phyloP scores from a whole-genome alignment of 2,329 filamentous ascomycete species.

The Clarireedia monteithiana region DNA sequence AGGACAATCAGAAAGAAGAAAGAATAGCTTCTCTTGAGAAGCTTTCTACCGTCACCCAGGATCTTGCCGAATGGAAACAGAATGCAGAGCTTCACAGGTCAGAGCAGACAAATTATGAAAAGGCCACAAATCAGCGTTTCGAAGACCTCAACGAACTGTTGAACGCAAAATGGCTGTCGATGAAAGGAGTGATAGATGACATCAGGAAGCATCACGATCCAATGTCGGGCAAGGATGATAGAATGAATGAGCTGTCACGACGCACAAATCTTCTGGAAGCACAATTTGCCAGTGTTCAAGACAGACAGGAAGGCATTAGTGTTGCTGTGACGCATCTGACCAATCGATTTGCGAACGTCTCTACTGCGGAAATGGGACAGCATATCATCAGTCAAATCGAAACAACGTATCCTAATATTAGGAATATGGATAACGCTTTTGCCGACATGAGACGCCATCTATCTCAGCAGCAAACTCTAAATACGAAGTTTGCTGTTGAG shows the following conservation, averaged over 20 bases:
- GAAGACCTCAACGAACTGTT: neutral
- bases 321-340: neutral
- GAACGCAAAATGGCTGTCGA: too few relatives aligned
- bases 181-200: neutral
- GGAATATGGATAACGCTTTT: neutral
- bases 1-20: neutral
- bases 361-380: neutral
- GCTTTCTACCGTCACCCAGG: neutral
- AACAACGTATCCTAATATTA: slow-evolving; percentile 1
- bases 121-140: neutral
- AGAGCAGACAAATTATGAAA: neutral
- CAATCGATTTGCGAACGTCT: slow-evolving; percentile 1
- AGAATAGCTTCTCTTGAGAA: neutral
- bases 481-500: neutral
- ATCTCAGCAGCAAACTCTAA: neutral
- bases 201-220: neutral
- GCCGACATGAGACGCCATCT: neutral
- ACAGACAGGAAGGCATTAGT: neutral
- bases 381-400: slow-evolving; percentile 6
- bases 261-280: neutral
- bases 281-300: neutral
- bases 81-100: neutral
- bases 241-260: neutral
- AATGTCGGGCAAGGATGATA: neutral
- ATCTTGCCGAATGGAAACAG: neutral